Evolutionary conservation across 2,329 filamentous ascomycete genomes (phyloP), one percentile per base, ranked within the genome.

Genomic region (Talaromyces sp.): DNA sequence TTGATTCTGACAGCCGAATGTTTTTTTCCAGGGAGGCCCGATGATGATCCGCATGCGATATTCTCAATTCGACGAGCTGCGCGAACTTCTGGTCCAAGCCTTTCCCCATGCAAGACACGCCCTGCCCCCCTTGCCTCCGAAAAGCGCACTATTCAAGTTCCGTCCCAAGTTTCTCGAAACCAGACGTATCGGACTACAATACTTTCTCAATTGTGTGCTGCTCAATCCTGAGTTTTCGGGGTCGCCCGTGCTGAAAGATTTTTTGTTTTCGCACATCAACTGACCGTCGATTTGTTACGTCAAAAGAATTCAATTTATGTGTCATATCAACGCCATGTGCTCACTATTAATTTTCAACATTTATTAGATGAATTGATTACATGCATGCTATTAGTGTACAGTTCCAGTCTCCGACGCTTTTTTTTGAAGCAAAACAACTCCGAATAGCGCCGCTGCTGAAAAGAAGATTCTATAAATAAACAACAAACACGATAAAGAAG

Each of bases 201-300:
- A 98, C 73, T 99, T 98, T 73, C 79, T 99, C 60, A 96, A 96
- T 73, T 97, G 93, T 78, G 88, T 97, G 64, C 78, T 98, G 66
- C 79, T 97, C 33, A 97, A 97, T 74, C 94, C 94, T 0, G 92
- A 97, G 75, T 97, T 97, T 72, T 91, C 92, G 36, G 90, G 90
- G 10, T 95, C 91, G 54, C 61, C 61, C 36, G 61, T 63, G 16
- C 44, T 63, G 47, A 63, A 61, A 36, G 61, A 63, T 52, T 63
- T 57, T 58, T 34, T 63, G 36, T 63, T 63, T 34, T 54, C 61
- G 31, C 54, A 55, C 18, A 30, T 62, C 52, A 47, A 44, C 42
- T 62, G 34, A 62, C 28, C 36, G n/a, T 56, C 28, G 28, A 30
- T 12, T 51, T 16, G 1, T n/a, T 47, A 47, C 44, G 44, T 23